Base-by-base conservation (phyloP, 306 rosid species). In the Medicago lupulina region DNA sequence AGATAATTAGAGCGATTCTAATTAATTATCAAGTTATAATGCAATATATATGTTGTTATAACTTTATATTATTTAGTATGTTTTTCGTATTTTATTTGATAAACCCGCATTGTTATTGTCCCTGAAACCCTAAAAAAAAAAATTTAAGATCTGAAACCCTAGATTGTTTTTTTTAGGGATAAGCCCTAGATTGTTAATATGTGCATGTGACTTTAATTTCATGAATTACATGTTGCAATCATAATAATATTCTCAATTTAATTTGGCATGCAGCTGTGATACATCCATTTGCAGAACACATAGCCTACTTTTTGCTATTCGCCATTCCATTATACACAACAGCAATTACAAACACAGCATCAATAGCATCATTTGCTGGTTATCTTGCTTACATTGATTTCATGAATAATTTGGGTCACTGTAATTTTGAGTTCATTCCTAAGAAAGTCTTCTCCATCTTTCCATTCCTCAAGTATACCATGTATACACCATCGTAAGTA, bases 321-420 rank as follows among this genome's bases (percentile, higher is more conserved):
- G 69, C 92, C 0, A 87, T 89, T 28, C 97, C 97, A 14, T 0
- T 84, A 8, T 38, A 61, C 1, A 78, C 87, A 11, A 91, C 91
- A 9, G 14, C 50, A 15, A 0, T 67, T 1, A 77, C 87, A 0
- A 55, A 59, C 71, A 91, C 87, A 16, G 94, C 87, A 0, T 91
- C 94, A 0, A 78, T 89, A 7, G 83, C 39, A 2, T 80, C 89
- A 6, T 43, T 74, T 6, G 61, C 80, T 8, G 83, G 79, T 19
- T 89, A 91, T 61, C 6, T 89, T 0, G 19, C 55, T 1, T 91
- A 67, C 64, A 76, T 91, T 51, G 97, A 91, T 18, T 85, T 87
- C 70, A 89, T 89, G 97, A 91, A 91, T 84, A 91, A 91, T 53
- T 46, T 91, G 88, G 97, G 97, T 19, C 97, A 91, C 59, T 91